phyloP scores from a whole-genome alignment of 2,329 filamentous ascomycete species.

The Xylaria sp. region DNA sequence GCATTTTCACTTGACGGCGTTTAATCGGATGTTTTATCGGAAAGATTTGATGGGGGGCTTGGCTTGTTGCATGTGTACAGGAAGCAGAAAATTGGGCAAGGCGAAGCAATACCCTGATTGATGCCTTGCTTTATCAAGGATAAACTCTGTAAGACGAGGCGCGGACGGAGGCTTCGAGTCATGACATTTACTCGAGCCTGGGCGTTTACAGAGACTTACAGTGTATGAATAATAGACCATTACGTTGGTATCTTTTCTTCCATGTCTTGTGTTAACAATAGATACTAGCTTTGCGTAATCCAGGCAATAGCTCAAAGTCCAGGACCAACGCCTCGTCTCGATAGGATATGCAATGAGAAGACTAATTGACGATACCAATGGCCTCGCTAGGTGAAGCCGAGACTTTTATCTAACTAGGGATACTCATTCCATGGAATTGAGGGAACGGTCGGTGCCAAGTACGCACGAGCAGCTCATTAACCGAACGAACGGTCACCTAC shows the following conservation, averaged over 20 bases:
- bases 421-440: not conserved
- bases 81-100: conserved; percentile 40
- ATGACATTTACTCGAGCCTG: conserved; percentile 16
- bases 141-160: conserved; percentile 19
- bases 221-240: conserved; percentile 38
- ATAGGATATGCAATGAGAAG: conserved; percentile 10
- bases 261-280: conserved; percentile 22
- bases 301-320: not conserved
- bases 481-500: not conserved
- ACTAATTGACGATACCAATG: not conserved
- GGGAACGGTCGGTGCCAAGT: conserved; percentile 4
- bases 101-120: conserved; percentile 42
- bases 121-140: conserved; percentile 31
- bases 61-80: conserved; percentile 46
- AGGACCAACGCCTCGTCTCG: not conserved
- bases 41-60: conserved; percentile 39
- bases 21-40: conserved; percentile 27
- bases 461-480: conserved; percentile 9
- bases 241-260: conserved; percentile 25
- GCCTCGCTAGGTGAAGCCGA: too few species aligned
- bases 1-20: conserved; percentile 33
- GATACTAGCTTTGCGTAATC: not conserved
- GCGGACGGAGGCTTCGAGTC: conserved; percentile 11
- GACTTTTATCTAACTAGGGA: not conserved
- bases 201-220: conserved; percentile 24